Evolutionary conservation across 208 protist species (phyloP), one percentile per base, ranked within the genome.

Genomic region (Acanthamoeba rhysodes): DNA sequence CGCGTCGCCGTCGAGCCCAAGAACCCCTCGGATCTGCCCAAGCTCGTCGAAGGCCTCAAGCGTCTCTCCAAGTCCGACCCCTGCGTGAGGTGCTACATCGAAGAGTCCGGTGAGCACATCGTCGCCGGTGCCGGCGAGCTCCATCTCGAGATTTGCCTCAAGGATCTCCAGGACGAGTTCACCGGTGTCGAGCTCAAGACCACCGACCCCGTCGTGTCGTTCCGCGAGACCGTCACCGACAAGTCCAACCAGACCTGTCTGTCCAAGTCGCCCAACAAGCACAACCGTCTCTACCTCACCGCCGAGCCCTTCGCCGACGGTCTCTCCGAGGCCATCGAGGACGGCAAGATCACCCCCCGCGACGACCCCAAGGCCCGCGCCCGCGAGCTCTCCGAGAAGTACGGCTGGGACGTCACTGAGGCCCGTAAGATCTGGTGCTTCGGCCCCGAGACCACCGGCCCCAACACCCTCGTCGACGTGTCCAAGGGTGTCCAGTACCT

Each of bases 141-240:
- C 34, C 99, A 99, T 96, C 97, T 99, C 90, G 99, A 99, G 97
- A 99, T 99, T 96, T 99, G 99, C 98, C 95, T 99, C 78, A 99
- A 99, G 97, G 99, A 99, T 98, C 98, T 99, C 18, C 94, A 90
- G 4, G 99, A 99, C 84, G 99, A 99, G 82, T 99, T 98, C 96
- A 98, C 98, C 94, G 98, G 98, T 41, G 98, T 99, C 78, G 97
- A 98, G 84, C 97, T 99, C 94, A 99, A 97, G 87, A 99, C 99
- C 93, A 99, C 99, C 64, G 98, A 99, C 95, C 99, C 99, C 70
- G 99, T 99, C 68, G 99, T 99, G 74, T 99, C 99, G 37, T 99
- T 99, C 98, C 98, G 99, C 95, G 99, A 99, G 98, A 99, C 99
- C 50, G 98, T 99, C 95, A 98, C 97, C 72, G 97, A 96, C 72